These are phyloP conservation scores for Tremellales sp. DNA, from an alignment of 1,284 basidiomycete species.

Conservation along the genomic window DNA sequence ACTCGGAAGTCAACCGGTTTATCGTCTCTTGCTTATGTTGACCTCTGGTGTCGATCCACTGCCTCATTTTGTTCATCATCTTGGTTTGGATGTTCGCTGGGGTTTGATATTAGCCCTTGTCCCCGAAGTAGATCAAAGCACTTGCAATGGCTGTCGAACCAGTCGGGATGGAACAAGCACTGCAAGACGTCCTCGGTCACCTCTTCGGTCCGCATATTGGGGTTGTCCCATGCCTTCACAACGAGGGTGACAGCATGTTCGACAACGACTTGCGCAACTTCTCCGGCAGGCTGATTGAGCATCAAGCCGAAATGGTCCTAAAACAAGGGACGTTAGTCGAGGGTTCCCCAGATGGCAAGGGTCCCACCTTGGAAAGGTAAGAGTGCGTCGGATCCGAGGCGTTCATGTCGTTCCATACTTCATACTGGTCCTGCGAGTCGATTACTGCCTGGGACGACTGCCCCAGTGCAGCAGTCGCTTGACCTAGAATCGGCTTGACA, in stretches of 20 bases:
- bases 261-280: slow-evolving; percentile 66
- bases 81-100: slow-evolving; percentile 72
- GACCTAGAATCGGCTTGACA: slow-evolving; percentile 72
- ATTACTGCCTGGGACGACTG: slow-evolving; percentile 70
- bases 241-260: slow-evolving; percentile 53
- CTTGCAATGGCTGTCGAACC: slow-evolving; percentile 57
- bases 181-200: slow-evolving; percentile 66
- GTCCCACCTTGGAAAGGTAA: slow-evolving; percentile 53
- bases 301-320: slow-evolving; percentile 43
- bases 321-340: neutral
- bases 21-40: slow-evolving; percentile 56
- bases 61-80: slow-evolving; percentile 58
- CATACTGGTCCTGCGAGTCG: slow-evolving; percentile 71
- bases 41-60: slow-evolving; percentile 58
- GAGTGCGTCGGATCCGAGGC: slow-evolving; percentile 78
- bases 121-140: neutral
- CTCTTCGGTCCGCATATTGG: slow-evolving; percentile 58
- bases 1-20: slow-evolving; percentile 60
- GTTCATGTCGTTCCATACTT: slow-evolving; percentile 71
- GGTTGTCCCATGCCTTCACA: slow-evolving; percentile 80
- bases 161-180: slow-evolving; percentile 84
- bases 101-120: slow-evolving; percentile 52
- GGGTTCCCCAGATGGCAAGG: neutral
- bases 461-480: slow-evolving; percentile 62
- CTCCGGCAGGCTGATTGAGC: slow-evolving; percentile 63